Conservation (phyloP, 192 early-diverging fungal genomes). For the Backusella sp. region DNA sequence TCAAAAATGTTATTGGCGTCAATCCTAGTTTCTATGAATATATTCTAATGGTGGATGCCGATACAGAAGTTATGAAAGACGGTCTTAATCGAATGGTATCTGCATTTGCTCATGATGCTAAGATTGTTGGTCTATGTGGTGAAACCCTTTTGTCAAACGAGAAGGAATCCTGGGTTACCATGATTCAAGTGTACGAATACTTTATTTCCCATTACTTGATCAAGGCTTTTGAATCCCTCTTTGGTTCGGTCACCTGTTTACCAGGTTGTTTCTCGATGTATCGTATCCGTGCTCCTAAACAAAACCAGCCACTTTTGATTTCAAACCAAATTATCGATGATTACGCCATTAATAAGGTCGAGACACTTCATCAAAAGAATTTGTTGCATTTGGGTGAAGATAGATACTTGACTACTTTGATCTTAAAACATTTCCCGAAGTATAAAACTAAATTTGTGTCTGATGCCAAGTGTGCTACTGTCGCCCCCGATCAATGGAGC, state of each 20-base stretch:
- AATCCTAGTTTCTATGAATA: slow-evolving; percentile 94
- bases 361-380: slow-evolving; percentile 98
- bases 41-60: slow-evolving; percentile 96
- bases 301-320: slow-evolving; percentile 88
- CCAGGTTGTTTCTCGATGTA: slow-evolving; percentile 99
- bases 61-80: slow-evolving; percentile 87
- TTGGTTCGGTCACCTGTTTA: slow-evolving; percentile 95
- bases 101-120: slow-evolving; percentile 82
- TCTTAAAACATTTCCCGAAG: slow-evolving; percentile 97
- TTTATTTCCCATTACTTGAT: slow-evolving; percentile 95
- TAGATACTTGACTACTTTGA: slow-evolving; percentile 90
- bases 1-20: slow-evolving; percentile 98
- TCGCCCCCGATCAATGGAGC: slow-evolving; percentile 89
- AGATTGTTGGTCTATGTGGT: slow-evolving; percentile 93
- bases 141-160: slow-evolving; percentile 93
- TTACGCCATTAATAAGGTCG: slow-evolving; percentile 88
- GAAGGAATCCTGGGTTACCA: slow-evolving; percentile 89
- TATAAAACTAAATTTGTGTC: slow-evolving; percentile 90
- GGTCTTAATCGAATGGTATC: slow-evolving; percentile 91
- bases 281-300: slow-evolving; percentile 81
- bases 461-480: slow-evolving; percentile 89
- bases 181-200: slow-evolving; percentile 99
- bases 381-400: slow-evolving; percentile 97
- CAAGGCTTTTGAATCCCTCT: slow-evolving; percentile 96
- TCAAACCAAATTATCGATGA: slow-evolving; percentile 87